A percentile compares a stretch with the other conserved stretches of the same genome.
Evolutionary conservation across 1,139 yeast genomes (phyloP).

Genomic region (Geotrichum cucujoidarum): DNA sequence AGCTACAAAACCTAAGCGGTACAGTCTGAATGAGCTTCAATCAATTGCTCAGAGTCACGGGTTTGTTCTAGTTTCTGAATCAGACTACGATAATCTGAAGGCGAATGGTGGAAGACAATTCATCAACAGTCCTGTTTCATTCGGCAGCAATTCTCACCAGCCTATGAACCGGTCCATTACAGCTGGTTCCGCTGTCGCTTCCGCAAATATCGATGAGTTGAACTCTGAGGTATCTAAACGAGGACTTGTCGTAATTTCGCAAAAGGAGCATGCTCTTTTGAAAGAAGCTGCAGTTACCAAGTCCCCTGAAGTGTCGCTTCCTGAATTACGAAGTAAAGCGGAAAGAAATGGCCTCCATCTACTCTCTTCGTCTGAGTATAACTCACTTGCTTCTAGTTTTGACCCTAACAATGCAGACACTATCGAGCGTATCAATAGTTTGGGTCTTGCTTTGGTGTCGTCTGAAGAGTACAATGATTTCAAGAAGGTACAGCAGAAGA

Average conservation of each 20-base stretch:
- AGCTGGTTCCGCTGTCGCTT: slow-evolving; percentile 3
- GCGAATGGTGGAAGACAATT: too few species aligned
- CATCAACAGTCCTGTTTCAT: too few species aligned
- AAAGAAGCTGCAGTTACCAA: slow-evolving; percentile 9
- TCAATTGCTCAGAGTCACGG: slow-evolving; percentile 16
- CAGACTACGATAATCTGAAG: slow-evolving; percentile 17
- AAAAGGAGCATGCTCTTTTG: slow-evolving; percentile 18
- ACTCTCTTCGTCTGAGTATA: slow-evolving; percentile 22
- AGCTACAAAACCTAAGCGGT: slow-evolving; percentile 14
- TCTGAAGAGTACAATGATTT: slow-evolving; percentile 24
- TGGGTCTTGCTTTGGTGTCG: slow-evolving; percentile 32
- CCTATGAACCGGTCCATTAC: too few species aligned
- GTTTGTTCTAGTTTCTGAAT: slow-evolving; percentile 17
- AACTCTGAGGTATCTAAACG: slow-evolving; percentile 17
- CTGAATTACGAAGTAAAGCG: slow-evolving; percentile 27
- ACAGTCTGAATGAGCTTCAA: slow-evolving; percentile 8
- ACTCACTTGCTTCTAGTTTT: slow-evolving; percentile 9
- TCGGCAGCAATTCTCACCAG: too few species aligned
- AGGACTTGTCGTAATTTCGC: slow-evolving; percentile 19
- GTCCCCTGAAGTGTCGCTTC: slow-evolving; percentile 23
- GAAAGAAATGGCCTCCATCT: slow-evolving; percentile 18
- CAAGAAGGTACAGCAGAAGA: background rate
- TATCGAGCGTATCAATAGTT: slow-evolving; percentile 18
- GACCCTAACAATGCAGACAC: slow-evolving; percentile 10
- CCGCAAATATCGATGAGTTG: slow-evolving; percentile 15